phyloP scores from a whole-genome alignment of 495 filamentous ascomycete species.

The Talaromyces proteolyticus region DNA sequence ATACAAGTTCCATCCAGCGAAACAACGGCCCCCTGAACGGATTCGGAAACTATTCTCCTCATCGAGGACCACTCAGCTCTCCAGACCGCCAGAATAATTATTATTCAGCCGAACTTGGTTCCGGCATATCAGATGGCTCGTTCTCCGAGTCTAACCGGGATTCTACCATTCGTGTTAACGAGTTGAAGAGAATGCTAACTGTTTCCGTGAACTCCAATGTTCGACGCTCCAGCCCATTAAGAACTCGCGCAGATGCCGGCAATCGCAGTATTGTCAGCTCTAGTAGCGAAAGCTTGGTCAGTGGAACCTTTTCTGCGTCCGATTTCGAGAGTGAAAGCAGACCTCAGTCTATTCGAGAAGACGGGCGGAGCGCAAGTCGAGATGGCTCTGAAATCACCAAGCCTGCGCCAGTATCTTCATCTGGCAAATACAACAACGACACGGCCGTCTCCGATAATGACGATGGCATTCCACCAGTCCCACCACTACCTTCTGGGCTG shows the following conservation, averaged over 20 bases:
- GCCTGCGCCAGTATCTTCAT: conserved; percentile 16
- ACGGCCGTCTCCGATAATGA: conserved; percentile 4
- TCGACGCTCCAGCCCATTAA: conserved; percentile 35
- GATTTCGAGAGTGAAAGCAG: conserved; percentile 29
- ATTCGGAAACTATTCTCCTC: conserved; percentile 23
- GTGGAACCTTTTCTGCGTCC: conserved; percentile 29
- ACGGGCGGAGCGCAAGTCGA: conserved; percentile 11
- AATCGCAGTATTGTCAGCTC: conserved; percentile 33
- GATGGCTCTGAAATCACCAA: conserved; percentile 31
- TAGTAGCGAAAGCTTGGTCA: conserved; percentile 42
- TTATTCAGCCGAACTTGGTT: background rate
- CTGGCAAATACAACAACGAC: background rate
- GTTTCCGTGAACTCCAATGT: conserved; percentile 30
- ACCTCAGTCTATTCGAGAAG: conserved; percentile 20
- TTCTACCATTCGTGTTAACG: conserved; percentile 77
- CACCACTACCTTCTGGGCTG: conserved; percentile 33
- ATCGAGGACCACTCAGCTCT: conserved; percentile 15
- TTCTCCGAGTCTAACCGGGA: conserved; percentile 48
- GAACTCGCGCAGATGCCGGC: conserved; percentile 28
- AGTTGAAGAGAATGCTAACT: conserved; percentile 70
- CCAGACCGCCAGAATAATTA: conserved; percentile 8
- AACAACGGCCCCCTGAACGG: conserved; percentile 55
- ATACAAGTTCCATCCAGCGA: conserved; percentile 53
- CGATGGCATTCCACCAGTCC: conserved; percentile 35
- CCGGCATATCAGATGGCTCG: conserved; percentile 9